Evolutionary conservation across 495 filamentous ascomycete genomes (phyloP), one percentile per base, ranked within the genome.

Genomic region (Neurospora sublineolata): DNA sequence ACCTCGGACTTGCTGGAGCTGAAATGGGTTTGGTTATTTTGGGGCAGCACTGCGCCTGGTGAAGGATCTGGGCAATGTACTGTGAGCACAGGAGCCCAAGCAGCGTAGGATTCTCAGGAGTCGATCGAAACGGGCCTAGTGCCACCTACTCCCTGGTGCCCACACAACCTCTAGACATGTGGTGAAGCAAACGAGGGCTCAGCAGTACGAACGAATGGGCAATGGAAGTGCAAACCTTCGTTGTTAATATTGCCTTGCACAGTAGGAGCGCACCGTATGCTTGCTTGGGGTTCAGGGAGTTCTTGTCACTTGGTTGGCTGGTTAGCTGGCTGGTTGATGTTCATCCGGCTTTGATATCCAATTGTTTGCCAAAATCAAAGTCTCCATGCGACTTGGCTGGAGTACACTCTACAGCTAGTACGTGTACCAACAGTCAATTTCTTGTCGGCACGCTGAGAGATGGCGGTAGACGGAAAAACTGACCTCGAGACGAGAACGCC

Each of bases 21-120:
- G 52, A 64, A 33, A 64, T 64, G 52, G 27, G 52, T 64, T 64
- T 64, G 52, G 52, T 64, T 64, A 64, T 64, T 64, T 64, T 64
- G 14, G 52, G 52, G 52, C 23, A 30, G 52, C 52, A 64, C 52
- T 64, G 52, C 52, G 52, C 52, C 52, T 36, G 14, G 52, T 33
- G 52, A 64, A 33, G 52, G 52, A 30, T 33, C 27, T 30, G 27
- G 46, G 52, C 52, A 60, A 52, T 52, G 44, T 23, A 14, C 11
- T 58, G 46, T 58, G 46, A 58, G 46, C 44, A 52, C 44, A 58
- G 46, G 23, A 58, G 46, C 46, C 46, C 20, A 33, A 60, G 27
- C 52, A 64, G 52, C 52, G 71, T 67, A 70, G 74, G 74, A 73
- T 76, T 73, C 76, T 79, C 77, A 80, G 78, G 77, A 79, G 73